phyloP scores from a whole-genome alignment of 352 stramenopile genomes.

The Phytophthora aleatoria region DNA sequence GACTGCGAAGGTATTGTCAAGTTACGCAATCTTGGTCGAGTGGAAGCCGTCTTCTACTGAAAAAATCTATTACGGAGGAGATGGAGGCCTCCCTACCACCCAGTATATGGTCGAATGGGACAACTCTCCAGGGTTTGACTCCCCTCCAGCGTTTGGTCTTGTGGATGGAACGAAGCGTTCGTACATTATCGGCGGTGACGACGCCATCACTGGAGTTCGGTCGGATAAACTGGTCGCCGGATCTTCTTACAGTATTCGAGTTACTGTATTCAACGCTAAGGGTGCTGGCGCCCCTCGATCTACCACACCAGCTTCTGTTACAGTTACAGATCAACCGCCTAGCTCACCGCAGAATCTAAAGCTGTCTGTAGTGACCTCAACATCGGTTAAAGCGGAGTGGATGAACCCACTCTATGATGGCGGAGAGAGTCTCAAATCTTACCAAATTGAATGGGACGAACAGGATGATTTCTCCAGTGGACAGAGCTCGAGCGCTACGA shows the following conservation, averaged over 20 bases:
- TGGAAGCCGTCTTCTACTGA: conserved; percentile 88
- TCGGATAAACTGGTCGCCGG: conserved; percentile 80
- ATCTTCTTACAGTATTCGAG: conserved; percentile 73
- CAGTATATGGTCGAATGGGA: conserved; percentile 98
- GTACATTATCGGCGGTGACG: conserved; percentile 92
- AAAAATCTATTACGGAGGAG: conserved; percentile 88
- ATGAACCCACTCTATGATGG: conserved; percentile 92
- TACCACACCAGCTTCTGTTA: conserved; percentile 50
- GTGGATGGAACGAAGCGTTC: conserved; percentile 47
- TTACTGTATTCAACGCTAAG: conserved; percentile 81
- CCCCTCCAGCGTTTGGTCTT: conserved; percentile 75
- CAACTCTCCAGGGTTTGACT: conserved; percentile 86
- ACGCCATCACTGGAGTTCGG: conserved; percentile 92
- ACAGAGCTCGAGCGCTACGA: conserved; percentile 61
- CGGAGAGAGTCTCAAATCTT: conserved; percentile 80
- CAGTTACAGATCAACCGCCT: conserved; percentile 67
- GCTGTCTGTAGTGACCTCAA: conserved; percentile 60
- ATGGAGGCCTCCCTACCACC: conserved; percentile 92
- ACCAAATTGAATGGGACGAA: conserved; percentile 85
- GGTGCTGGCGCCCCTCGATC: conserved; percentile 50
- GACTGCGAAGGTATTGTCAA: conserved; percentile 78
- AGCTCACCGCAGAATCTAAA: conserved; percentile 58
- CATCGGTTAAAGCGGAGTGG: conserved; percentile 85
- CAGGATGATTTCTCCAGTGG: conserved; percentile 76
- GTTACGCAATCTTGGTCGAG: conserved; percentile 89